Conservation (phyloP, 192 early-diverging fungal species). For the Funneliformis geosporum region DNA sequence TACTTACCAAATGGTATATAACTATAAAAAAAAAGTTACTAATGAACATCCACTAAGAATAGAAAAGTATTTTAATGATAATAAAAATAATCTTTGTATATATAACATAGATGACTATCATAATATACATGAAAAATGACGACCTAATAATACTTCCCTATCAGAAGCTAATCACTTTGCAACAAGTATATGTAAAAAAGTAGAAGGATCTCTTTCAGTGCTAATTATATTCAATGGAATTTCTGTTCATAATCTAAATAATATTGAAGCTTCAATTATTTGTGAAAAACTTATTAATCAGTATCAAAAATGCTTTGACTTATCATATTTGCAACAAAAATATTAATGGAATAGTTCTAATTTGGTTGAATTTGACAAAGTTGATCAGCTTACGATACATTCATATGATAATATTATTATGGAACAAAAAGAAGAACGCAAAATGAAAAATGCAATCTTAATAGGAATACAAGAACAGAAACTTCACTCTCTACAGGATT, state of each 20-base stretch:
- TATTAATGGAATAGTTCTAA: background rate
- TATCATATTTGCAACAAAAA: background rate
- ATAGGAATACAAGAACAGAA: no score
- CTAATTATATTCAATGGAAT: background rate
- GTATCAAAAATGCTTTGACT: background rate
- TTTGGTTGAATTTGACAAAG: no score
- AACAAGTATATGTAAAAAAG: background rate
- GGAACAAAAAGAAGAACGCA: no score
- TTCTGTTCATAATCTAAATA: background rate
- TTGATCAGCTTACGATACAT: no score
- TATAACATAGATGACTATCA: background rate
- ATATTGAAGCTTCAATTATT: background rate
- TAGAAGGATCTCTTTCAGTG: background rate
- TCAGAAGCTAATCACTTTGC: background rate
- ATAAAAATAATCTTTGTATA: background rate
- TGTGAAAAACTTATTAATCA: background rate
- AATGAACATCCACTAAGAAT: background rate
- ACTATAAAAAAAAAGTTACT: background rate
- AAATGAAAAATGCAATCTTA: no score
- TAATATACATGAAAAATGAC: background rate
- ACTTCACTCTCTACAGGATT: no score
- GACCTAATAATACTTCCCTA: background rate
- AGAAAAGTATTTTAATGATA: background rate
- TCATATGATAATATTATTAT: no score
- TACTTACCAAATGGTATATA: background rate